Evolutionary conservation across 331 rosid genomes (phyloP), one percentile per base, ranked within the genome.

Genomic region (Telfairia occidentalis): DNA sequence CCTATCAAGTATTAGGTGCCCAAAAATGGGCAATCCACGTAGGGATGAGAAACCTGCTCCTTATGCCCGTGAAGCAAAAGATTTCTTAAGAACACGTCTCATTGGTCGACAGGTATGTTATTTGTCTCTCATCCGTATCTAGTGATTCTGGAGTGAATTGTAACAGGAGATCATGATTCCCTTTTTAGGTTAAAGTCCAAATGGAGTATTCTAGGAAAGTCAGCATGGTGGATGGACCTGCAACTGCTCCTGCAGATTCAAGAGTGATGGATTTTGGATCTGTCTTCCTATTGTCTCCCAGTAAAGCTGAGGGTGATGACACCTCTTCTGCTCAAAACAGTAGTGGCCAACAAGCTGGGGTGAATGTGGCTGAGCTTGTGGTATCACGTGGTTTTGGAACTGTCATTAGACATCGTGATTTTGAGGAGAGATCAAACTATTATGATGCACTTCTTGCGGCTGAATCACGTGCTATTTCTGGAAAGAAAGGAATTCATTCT

Each of bases 61-160:
- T 18, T 90, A 92, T 84, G 97, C 97, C 37, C 94, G 97, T 26
- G 97, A 92, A 80, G 97, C 97, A 80, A 92, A 89, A 83, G 97
- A 92, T 78, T 88, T 90, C 65, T 84, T 92, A 79, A 90, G 97
- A 82, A 90, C 94, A 30, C 95, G 97, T 71, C 90, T 92, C 69
- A 84, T 92, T 81, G 97, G 92, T 67, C 89, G 65, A 72, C 96
- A 90, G 71, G 97, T 90, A 87, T 66, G 87, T 74, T 54, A 70
- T 40, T n/a, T 40, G 30, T 16, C 77, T 38, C 76, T 54, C 61
- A 57, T 59, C 54, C 71, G 21, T 53, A 37, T 64, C 78, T 55
- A 34, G 38, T 30, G 19, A 75, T 38, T 71, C 55, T 73, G 54
- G 46, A 38, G 18, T 65, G 34, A 65, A 49, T 11, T 50, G 26